Base-by-base conservation (phyloP, 345 rosid species). In the Populus euphratica region DNA sequence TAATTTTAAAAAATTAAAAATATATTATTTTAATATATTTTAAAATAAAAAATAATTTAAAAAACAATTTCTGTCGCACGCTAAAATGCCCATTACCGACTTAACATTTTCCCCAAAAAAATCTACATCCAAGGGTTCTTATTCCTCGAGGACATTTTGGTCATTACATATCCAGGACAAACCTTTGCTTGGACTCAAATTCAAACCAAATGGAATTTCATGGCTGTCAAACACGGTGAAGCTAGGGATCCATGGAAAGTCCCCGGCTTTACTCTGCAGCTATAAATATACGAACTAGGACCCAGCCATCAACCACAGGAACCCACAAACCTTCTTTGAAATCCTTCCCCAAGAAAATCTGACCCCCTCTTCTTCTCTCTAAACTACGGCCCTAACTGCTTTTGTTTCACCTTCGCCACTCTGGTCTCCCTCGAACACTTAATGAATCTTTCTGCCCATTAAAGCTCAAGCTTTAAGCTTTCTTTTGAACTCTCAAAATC, bases 211-310 rank as follows among this genome's bases (percentile, higher is more conserved):
- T 23, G 31, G 31, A 41, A 84, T 41, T 66, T 39, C 17, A 66
- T 68, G 44, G 72, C 16, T 65, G 69, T 43, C 17, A 64, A 61
- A 63, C 38, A 44, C 33, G 0, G 27, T 4, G 56, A 5, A 56
- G 76, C 75, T 33, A 66, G 44, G 71, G 65, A 56, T 11, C 47
- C 43, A 12, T 21, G 21, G 41, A 35, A 25, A 52, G 64, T 6
- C 59, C 23, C 2, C 49, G 21, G 63, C 41, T 70, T 59, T 20
- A 9, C 73, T 5, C 69, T 75, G 56, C 84, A 11, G 83, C 88
- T 87, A 89, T 87, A 89, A 86, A 81, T 87, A 81, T 59, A 21
- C 72, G 70, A 75, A 44, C 72, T 59, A 18, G 78, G 74, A 75
- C 44, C 64, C 50, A 38, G 35, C 63, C 39, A 4, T 8, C 16